These are phyloP conservation scores for Colletotrichum sp. DNA, from an alignment of 2,329 filamentous ascomycete species.

Conservation along the genomic window DNA sequence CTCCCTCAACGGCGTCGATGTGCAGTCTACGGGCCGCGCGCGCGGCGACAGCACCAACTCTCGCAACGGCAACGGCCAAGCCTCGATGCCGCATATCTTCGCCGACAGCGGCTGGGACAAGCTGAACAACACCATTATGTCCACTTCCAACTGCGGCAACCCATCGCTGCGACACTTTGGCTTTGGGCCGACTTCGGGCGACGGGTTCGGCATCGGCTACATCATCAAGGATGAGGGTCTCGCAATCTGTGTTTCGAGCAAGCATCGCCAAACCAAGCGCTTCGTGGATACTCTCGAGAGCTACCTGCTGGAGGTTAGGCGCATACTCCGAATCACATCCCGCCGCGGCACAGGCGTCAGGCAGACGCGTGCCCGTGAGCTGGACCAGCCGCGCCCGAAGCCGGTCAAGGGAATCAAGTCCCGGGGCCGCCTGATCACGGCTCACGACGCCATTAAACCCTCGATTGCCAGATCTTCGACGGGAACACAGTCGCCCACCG, in stretches of 20 bases:
- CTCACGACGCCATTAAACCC: conserved; percentile 50
- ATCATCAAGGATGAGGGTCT: conserved; percentile 97
- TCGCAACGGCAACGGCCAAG: conserved; percentile 41
- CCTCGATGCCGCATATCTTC: conserved; percentile 78
- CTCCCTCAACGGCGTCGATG: conserved; percentile 42
- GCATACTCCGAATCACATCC: conserved; percentile 75
- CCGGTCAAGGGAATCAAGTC: conserved; percentile 64
- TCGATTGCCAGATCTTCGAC: conserved; percentile 40
- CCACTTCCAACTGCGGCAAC: conserved; percentile 98
- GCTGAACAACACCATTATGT: conserved; percentile 91
- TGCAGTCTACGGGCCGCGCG: conserved; percentile 23
- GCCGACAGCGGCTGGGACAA: conserved; percentile 91
- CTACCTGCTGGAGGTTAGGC: conserved; percentile 89
- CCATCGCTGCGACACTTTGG: conserved; percentile 94
- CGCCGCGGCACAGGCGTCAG: conserved; percentile 41
- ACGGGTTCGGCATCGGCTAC: conserved; percentile 97
- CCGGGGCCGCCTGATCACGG: conserved; percentile 74
- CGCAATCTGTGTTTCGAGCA: conserved; percentile 89
- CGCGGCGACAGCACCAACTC: conserved; percentile 62
- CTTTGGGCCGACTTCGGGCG: conserved; percentile 91
- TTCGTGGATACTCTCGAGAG: conserved; percentile 89
- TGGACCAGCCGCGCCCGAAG: conserved; percentile 46
- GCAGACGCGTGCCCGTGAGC: conserved; percentile 58
- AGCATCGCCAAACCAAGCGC: conserved; percentile 90
- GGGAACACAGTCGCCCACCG: conserved; percentile 64